These are phyloP conservation scores for Paramecium sonneborni DNA, from an alignment of 73 alveolate genomes.

Conservation along the genomic window DNA sequence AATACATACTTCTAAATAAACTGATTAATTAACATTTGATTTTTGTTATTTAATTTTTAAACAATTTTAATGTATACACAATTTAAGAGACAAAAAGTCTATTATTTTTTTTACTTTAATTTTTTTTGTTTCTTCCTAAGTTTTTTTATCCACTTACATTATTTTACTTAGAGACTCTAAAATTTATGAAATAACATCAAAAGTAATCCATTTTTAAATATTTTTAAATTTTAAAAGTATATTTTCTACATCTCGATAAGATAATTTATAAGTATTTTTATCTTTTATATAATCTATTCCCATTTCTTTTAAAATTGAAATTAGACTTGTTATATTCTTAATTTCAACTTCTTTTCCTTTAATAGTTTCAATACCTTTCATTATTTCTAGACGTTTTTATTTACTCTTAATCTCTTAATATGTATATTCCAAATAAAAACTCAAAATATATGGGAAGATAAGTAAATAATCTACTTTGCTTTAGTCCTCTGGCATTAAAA, in stretches of 20 bases:
- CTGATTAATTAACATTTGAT: background rate
- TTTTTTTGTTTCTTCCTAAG: background rate
- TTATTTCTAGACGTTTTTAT: background rate
- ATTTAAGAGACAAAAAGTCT: background rate
- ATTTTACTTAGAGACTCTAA: background rate
- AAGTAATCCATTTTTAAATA: slow-evolving; percentile 21
- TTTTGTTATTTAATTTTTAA: background rate
- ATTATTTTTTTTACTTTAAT: background rate
- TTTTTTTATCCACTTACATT: background rate
- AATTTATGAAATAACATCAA: background rate
- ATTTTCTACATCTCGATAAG: slow-evolving; percentile 35
- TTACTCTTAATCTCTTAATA: background rate
- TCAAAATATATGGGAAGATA: slow-evolving; percentile 14
- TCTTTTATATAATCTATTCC: slow-evolving; percentile 25
- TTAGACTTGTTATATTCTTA: background rate
- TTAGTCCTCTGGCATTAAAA: background rate
- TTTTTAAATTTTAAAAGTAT: background rate
- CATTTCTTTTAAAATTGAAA: slow-evolving; percentile 27
- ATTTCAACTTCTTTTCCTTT: slow-evolving; percentile 24
- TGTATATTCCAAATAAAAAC: slow-evolving; percentile 15
- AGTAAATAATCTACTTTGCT: background rate
- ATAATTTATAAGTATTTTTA: background rate
- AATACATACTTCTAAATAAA: background rate
- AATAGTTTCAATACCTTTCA: background rate
- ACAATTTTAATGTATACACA: slow-evolving; percentile 39